Base-by-base conservation (phyloP, 345 rosid genomes). In the Sonneratia alba region DNA sequence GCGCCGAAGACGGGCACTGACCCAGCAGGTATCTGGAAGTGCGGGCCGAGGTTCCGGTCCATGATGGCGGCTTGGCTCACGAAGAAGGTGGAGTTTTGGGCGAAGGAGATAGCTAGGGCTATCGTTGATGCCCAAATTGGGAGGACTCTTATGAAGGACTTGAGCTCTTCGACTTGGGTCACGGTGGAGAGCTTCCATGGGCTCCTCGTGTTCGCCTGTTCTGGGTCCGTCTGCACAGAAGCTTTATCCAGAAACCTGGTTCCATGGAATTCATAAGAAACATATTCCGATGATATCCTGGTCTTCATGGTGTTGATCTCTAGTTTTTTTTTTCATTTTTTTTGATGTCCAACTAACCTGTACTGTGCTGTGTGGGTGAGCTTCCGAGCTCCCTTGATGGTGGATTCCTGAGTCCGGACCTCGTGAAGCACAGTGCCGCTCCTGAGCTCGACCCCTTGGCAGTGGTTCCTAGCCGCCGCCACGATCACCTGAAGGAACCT, bases 121-220 rank as follows among this genome's bases (percentile, higher is more conserved):
- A 85, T 83, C 14, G 89, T 86, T 9, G 85, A 69, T 53, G 87
- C 87, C 89, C 90, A 86, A 1, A 85, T 40, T 11, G 89, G 89
- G 61, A 86, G 85, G 72, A 85, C 61, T 67, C 90, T 71, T 3
- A 81, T 4, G 70, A 86, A 73, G 40, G 82, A 82, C 68, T 86
- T 86, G 69, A 85, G 76, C 79, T 88, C 90, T 75, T 88, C 93
- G 1, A 88, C 87, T 80, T 85, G 90, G 47, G 93, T 86, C 21
- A 85, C 72, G 6, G 90, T 86, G 84, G 87, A 85, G 8, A 86
- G 82, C 38, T 45, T 79, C 93, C 90, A 85, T 2, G 84, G 79
- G 77, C 69, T 81, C 40, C 11, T 10, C 15, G 70, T 51, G 59
- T 34, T 62, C 37, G 37, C 48, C 5, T 62, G 36, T 68, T 80